These are phyloP conservation scores for Penicillium psychrofluorescens DNA, from an alignment of 495 filamentous ascomycete species.

Conservation along the genomic window DNA sequence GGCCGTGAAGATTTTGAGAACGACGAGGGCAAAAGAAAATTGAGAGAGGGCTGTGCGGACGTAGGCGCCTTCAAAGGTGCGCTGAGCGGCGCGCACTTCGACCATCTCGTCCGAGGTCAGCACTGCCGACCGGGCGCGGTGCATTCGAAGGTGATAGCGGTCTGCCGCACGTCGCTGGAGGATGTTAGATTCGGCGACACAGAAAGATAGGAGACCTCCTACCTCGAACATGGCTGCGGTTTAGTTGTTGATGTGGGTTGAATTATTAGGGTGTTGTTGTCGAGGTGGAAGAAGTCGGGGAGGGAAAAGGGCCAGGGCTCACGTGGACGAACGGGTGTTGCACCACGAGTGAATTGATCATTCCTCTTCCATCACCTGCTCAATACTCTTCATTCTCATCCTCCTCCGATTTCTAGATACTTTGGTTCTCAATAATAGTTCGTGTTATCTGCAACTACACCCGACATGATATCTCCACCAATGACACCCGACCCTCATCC, in stretches of 20 bases:
- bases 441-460: conserved; percentile 3
- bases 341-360: not conserved
- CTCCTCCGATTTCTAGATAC: no score
- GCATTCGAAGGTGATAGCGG: conserved; percentile 57
- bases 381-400: no score
- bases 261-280: no score
- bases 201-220: conserved; percentile 2
- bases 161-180: conserved; percentile 39
- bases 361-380: not conserved
- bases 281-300: not conserved
- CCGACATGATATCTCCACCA: conserved; percentile 20
- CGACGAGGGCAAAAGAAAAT: conserved; percentile 89
- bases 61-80: conserved; percentile 97
- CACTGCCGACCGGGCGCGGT: conserved; percentile 77
- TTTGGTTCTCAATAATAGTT: not conserved
- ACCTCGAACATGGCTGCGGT: conserved; percentile 28
- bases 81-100: conserved; percentile 87
- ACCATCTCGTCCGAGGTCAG: conserved; percentile 79
- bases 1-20: conserved; percentile 91
- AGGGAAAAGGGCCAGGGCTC: conserved; percentile 7
- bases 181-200: not conserved
- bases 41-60: conserved; percentile 88
- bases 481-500: conserved; percentile 20
- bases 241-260: no score
- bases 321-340: conserved; percentile 11